Base-by-base conservation (phyloP, 208 protist genomes). In the Leishmania major region DNA sequence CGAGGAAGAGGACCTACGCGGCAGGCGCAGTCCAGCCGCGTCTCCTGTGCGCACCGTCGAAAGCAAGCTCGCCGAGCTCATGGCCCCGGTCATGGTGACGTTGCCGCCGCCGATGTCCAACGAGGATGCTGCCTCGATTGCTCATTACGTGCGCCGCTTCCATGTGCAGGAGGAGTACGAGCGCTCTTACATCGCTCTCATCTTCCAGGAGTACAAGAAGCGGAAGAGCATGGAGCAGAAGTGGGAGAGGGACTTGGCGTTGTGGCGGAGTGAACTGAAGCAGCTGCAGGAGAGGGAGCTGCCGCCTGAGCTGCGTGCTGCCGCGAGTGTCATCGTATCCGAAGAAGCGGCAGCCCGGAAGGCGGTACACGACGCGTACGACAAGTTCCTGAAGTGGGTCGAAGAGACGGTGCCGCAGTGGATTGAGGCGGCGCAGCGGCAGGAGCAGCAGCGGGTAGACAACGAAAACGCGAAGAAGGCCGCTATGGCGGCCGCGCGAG, bases 161-260 rank as follows among this genome's bases (percentile, higher is more conserved):
- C 53, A 22, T 11, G 66, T 69, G 35, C 22, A 45, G 47, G 86
- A 88, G 80, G 79, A 81, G 78, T 79, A 47, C 47, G 94, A 95
- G 74, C 78, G 84, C 70, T 37, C 40, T 17, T 93, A 95, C 77
- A 82, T 96, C 11, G 83, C 85, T 25, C 81, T 97, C n/a, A 69
- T 92, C 45, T 95, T 94, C 59, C 25, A 89, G n/a, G 94, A 97
- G 84, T 97, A 95, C 87, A 89, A 87, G 57, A 88, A 88, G 75
- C 94, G 94, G 43, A 95, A 94, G 81, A 70, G 78, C 49, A 69
- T 97, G 17, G 89, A 93, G 78, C 81, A 87, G 77, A 88, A 90
- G 75, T 80, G 87, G 57, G 57, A 70, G 25, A 53, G n/a, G 0
- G 83, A 78, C 19, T 45, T 91, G 40, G 85, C 66, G 37, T 79